phyloP scores from a whole-genome alignment of 2,329 filamentous ascomycete species.

The Aspergillus luchuensis region DNA sequence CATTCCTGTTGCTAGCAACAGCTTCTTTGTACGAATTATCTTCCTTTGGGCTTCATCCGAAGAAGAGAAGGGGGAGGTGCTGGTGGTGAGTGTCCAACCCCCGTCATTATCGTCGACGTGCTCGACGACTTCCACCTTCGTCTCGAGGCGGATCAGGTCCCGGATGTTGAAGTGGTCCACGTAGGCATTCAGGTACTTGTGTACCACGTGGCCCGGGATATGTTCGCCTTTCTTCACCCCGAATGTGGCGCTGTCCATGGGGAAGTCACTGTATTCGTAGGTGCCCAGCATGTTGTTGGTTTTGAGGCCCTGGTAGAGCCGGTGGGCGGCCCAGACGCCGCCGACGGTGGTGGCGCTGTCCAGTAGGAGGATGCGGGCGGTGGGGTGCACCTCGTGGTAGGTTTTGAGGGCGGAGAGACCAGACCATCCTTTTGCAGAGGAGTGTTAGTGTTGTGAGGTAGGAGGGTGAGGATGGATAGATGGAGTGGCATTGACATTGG shows the following conservation, averaged over 20 bases:
- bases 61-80: conserved; percentile 20
- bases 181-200: conserved; percentile 60
- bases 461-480: neutral
- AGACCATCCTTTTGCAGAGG: conserved; percentile 46
- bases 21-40: conserved; percentile 44
- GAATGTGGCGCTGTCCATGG: conserved; percentile 61
- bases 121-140: conserved; percentile 53
- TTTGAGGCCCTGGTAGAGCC: conserved; percentile 68
- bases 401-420: conserved; percentile 65
- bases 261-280: conserved; percentile 74
- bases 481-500: neutral
- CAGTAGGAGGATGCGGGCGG: conserved; percentile 58
- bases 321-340: conserved; percentile 69
- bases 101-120: conserved; percentile 43
- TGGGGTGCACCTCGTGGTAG: conserved; percentile 61
- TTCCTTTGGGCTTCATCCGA: neutral
- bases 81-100: conserved; percentile 29
- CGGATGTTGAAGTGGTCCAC: conserved; percentile 56
- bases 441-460: neutral
- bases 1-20: conserved; percentile 65
- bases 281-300: conserved; percentile 74
- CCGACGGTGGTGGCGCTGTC: conserved; percentile 62
- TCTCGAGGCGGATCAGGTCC: conserved; percentile 53
- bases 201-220: conserved; percentile 59
- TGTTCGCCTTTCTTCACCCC: conserved; percentile 55